Evolutionary conservation across 2,329 filamentous ascomycete genomes (phyloP), one percentile per base, ranked within the genome.

Genomic region (Arthrobotrys iridis): DNA sequence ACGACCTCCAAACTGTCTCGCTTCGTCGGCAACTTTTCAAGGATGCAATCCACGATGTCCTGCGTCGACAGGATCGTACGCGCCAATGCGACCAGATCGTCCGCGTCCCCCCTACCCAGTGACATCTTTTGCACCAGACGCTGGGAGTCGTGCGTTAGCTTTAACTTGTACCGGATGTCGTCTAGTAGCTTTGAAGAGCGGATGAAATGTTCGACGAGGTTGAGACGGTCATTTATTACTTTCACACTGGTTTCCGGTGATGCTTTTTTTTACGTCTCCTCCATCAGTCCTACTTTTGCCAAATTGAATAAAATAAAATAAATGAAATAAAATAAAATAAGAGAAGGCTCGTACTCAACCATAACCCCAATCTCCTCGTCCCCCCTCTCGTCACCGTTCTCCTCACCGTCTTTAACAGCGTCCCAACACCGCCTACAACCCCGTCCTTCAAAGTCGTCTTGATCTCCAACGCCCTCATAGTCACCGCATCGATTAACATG

Each of bases 41-140:
- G 79, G 11, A 85, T 72, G 8, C 88, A 82, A 26, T 81, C 79
- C 0, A 87, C 84, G 46, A 96, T 89, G 15, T 89, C 87, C 65
- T 88, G 86, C 3, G 92, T 93, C 4, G 91, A 89, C 59, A 87
- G 83, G 73, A 98, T 91, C 0, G 95, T 97, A 78, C 87, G 90
- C 0, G 92, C 92, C 11, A 99, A 85, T 57, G 89, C 91, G 45
- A 98, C 85, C 37, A 99, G 86, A 81, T 98, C 95, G 80, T 98
- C 94, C 0, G 94, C 87, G 79, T 96, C 91, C n/a, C 94, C 95
- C 77, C 92, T 88, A 8, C 94, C 93, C 6, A 98, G 87, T 0
- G 94, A 91, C 81, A 99, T 98, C 81, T 95, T 97, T 80, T 98
- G 95, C 1, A 97, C 89, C 2, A 99, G 85, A 0, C 95, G 91